phyloP scores from a whole-genome alignment of 179 eudicot species.

The Sideroxylon spinosum region DNA sequence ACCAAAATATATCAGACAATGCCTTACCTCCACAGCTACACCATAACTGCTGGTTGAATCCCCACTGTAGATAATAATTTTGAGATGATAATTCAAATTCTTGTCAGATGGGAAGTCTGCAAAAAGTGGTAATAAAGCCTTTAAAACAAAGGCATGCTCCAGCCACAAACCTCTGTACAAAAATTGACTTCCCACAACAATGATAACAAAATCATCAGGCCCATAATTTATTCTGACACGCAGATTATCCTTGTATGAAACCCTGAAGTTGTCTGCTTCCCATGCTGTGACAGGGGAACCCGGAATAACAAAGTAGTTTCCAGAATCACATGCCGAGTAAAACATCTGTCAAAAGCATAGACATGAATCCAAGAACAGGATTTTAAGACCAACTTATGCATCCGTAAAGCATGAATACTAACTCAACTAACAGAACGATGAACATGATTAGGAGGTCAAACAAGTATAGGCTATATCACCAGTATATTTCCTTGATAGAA shows the following conservation, averaged over 20 bases:
- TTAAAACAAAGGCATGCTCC: slow-evolving; percentile 79
- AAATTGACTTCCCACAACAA: slow-evolving; percentile 72
- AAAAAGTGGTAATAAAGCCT: slow-evolving; percentile 67
- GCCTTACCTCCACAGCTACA: slow-evolving; percentile 66
- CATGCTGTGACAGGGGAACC: slow-evolving; percentile 73
- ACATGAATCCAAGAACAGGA: neutral
- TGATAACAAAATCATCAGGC: slow-evolving; percentile 53
- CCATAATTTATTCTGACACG: slow-evolving; percentile 32
- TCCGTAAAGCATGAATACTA: neutral
- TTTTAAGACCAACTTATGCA: slow-evolving; percentile 10
- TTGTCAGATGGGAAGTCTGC: slow-evolving; percentile 34
- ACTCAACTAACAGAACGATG: neutral
- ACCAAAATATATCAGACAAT: neutral
- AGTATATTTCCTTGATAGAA: neutral
- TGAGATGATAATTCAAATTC: slow-evolving; percentile 42
- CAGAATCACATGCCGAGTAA: slow-evolving; percentile 69
- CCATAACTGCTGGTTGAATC: slow-evolving; percentile 68
- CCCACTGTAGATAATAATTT: slow-evolving; percentile 51
- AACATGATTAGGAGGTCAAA: neutral
- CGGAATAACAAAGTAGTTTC: slow-evolving; percentile 84
- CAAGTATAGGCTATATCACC: neutral
- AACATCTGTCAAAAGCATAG: slow-evolving; percentile 38
- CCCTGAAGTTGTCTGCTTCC: slow-evolving; percentile 39
- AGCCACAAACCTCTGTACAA: slow-evolving; percentile 80
- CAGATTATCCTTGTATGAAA: slow-evolving; percentile 27